Evolutionary conservation across 441 rosid species (phyloP).

Genomic region (Francoa sonchifolia): DNA sequence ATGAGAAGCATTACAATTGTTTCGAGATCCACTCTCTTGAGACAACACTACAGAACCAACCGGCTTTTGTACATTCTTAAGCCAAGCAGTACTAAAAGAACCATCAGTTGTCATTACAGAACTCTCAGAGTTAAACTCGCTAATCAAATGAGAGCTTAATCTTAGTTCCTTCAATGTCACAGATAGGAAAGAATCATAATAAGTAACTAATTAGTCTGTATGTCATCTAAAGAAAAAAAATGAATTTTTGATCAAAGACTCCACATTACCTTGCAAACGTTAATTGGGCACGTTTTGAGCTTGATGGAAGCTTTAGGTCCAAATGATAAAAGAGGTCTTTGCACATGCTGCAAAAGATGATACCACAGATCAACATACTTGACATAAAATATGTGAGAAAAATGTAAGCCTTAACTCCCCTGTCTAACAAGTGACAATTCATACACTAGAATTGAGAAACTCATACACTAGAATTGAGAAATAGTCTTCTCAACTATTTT

Average conservation of each 20-base stretch:
- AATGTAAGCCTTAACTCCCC: too few relatives aligned
- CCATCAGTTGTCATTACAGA: constrained; percentile 56
- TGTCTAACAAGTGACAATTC: too few relatives aligned
- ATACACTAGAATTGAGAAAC: too few relatives aligned
- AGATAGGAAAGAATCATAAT: constrained; percentile 14
- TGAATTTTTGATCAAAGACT: constrained; percentile 7
- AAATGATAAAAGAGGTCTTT: constrained; percentile 82
- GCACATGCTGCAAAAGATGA: constrained; percentile 64
- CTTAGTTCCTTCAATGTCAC: constrained; percentile 55
- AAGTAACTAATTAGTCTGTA: too few relatives aligned
- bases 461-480: too few relatives aligned
- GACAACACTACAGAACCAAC: constrained; percentile 38
- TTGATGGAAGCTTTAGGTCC: constrained; percentile 84
- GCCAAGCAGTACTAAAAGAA: constrained; percentile 73
- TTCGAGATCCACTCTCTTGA: constrained; percentile 42
- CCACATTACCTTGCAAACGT: constrained; percentile 78
- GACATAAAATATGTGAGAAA: constrained; percentile 5
- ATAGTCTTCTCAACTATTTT: too few relatives aligned
- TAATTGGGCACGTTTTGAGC: constrained; percentile 71
- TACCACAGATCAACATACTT: constrained; percentile 7
- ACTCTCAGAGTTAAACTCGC: constrained; percentile 65
- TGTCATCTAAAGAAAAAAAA: too few relatives aligned
- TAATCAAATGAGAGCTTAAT: constrained; percentile 56
- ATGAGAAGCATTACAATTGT: constrained; percentile 33
- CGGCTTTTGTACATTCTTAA: constrained; percentile 56